phyloP scores from a whole-genome alignment of 371 early-diverging fungal genomes.

The Rhizopus microsporus region DNA sequence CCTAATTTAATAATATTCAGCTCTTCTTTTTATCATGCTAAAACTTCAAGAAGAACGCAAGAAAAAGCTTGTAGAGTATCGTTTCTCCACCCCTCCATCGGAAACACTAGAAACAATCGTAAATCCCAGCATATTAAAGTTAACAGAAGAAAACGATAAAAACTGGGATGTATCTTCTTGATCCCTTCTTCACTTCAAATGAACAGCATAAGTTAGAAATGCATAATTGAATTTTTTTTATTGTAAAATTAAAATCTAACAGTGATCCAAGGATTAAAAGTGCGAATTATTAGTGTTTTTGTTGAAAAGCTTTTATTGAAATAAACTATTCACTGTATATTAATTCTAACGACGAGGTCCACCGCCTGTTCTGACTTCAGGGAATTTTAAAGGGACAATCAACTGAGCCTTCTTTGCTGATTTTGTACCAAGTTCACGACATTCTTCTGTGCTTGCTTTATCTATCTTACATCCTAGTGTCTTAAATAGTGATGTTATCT shows the following conservation, averaged over 20 bases:
- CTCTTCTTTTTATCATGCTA: no score
- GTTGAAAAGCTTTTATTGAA: no score
- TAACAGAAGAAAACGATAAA: constrained; percentile 12
- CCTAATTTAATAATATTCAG: no score
- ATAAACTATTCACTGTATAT: no score
- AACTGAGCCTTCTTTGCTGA: constrained; percentile 39
- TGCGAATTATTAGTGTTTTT: background rate
- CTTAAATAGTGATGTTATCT: constrained; percentile 30
- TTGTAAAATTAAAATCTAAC: no score
- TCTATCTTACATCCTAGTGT: constrained; percentile 65
- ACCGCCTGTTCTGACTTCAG: constrained; percentile 32
- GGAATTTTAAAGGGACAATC: constrained; percentile 44
- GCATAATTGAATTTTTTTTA: no score
- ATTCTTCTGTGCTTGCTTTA: constrained; percentile 35
- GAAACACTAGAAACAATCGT: constrained; percentile 9
- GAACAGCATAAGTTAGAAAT: no score
- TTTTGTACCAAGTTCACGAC: constrained; percentile 16
- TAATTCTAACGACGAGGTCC: constrained; percentile 15
- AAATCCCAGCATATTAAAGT: constrained; percentile 9
- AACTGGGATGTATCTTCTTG: constrained; percentile 9
- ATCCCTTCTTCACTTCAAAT: constrained; percentile 15
- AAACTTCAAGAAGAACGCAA: no score
- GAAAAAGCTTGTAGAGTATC: constrained; percentile 16
- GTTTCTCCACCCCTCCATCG: constrained; percentile 13
- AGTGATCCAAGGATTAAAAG: no score